These are phyloP conservation scores for Phialophora tarda DNA, from an alignment of 2,329 filamentous ascomycete species.

Conservation along the genomic window DNA sequence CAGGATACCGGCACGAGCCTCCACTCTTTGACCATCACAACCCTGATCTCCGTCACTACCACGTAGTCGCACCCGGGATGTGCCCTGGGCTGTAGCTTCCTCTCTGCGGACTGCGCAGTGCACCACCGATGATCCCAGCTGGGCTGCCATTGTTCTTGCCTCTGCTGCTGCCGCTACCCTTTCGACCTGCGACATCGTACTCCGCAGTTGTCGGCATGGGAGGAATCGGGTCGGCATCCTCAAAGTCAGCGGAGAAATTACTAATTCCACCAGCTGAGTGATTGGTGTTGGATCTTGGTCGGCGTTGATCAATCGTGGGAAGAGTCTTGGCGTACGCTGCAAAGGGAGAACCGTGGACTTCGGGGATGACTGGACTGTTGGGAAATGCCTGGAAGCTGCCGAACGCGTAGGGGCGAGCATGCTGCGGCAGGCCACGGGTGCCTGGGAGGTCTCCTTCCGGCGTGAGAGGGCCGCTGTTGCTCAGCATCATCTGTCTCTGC, in stretches of 20 bases:
- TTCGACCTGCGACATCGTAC: conserved; percentile 37
- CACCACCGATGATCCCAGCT: conserved; percentile 33
- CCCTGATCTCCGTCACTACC: conserved; percentile 14
- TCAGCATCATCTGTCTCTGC: conserved; percentile 52
- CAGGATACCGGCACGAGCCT: neutral
- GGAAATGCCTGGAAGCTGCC: conserved; percentile 39
- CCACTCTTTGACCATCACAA: neutral
- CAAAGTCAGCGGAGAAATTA: conserved; percentile 39
- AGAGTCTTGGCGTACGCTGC: conserved; percentile 39
- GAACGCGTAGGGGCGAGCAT: conserved; percentile 35
- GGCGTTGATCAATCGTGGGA: conserved; percentile 29
- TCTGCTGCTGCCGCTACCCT: conserved; percentile 40
- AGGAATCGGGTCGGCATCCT: conserved; percentile 41
- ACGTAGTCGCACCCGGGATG: conserved; percentile 32
- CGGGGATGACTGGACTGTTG: conserved; percentile 38
- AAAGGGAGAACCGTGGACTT: conserved; percentile 38
- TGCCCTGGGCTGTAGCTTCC: conserved; percentile 39
- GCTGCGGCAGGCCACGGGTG: conserved; percentile 49
- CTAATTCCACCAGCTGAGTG: conserved; percentile 38
- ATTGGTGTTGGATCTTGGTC: conserved; percentile 40
- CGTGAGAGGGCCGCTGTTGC: conserved; percentile 56
- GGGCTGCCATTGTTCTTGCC: conserved; percentile 40
- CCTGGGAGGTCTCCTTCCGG: conserved; percentile 66
- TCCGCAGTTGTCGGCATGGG: conserved; percentile 37
- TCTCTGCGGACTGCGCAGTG: conserved; percentile 36